A percentile compares a stretch with the other conserved stretches of the same genome.
phyloP scores from a whole-genome alignment of 768 basidiomycete genomes.

The Leccinum olivaceopallidum region DNA sequence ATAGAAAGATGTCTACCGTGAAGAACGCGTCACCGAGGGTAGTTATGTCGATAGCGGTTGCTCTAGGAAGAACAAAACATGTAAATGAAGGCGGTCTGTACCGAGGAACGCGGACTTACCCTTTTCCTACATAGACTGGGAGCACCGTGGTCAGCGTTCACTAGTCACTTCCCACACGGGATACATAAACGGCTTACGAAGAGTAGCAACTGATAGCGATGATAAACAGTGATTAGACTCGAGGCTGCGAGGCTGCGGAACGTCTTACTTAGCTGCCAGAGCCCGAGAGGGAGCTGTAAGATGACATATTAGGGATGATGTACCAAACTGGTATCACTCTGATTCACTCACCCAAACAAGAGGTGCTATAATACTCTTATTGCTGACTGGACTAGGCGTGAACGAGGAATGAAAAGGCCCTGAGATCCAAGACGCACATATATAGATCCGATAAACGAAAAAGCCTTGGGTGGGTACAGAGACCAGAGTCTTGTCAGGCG shows the following conservation, averaged over 20 bases:
- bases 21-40: conserved; percentile 1
- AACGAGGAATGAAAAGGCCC: background rate
- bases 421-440: background rate
- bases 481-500: background rate
- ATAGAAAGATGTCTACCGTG: background rate
- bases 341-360: conserved; percentile 4
- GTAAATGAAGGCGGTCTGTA: background rate
- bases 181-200: background rate
- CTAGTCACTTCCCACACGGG: background rate
- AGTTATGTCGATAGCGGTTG: background rate
- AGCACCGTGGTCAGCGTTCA: background rate
- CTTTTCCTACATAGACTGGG: conserved; percentile 2
- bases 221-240: background rate
- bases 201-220: background rate
- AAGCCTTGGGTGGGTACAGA: conserved; percentile 2
- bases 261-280: conserved; percentile 6
- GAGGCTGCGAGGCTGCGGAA: background rate
- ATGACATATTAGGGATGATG: background rate
- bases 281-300: conserved; percentile 1
- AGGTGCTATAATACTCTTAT: conserved; percentile 1
- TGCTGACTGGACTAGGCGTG: conserved; percentile 1
- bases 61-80: background rate
- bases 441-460: conserved; percentile 1
- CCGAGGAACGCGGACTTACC: background rate
- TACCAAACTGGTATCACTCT: background rate